Evolutionary conservation across 345 rosid genomes (phyloP).

Genomic region (Euphorbia tirucalli): DNA sequence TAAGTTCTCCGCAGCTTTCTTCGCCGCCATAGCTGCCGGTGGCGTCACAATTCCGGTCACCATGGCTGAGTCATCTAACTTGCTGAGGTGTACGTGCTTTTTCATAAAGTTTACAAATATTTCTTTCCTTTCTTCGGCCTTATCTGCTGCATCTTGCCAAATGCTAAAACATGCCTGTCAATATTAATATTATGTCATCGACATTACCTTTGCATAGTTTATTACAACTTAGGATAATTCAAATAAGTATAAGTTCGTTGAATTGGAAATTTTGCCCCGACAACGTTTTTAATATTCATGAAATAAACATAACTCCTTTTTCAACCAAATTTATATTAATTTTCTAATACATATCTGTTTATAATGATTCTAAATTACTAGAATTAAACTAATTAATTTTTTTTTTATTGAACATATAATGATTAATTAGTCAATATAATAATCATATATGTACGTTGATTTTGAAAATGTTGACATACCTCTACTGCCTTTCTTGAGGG

Average conservation of each 20-base stretch:
- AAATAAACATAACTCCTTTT: too few species aligned
- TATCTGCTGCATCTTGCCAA: constrained; percentile 37
- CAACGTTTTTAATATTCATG: too few species aligned
- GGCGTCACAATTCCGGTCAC: constrained; percentile 62
- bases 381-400: too few species aligned
- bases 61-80: constrained; percentile 56
- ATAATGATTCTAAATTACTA: too few species aligned
- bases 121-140: constrained; percentile 30
- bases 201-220: too few species aligned
- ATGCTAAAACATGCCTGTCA: constrained; percentile 38
- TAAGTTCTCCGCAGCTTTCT: constrained; percentile 75
- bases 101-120: constrained; percentile 47
- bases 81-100: constrained; percentile 41
- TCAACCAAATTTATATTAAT: too few species aligned
- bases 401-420: too few species aligned
- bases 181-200: not conserved
- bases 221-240: too few species aligned
- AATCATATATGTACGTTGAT: not conserved
- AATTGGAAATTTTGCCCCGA: too few species aligned
- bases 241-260: too few species aligned
- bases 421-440: too few species aligned
- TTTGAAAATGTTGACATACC: constrained; percentile 29
- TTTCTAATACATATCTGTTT: too few species aligned
- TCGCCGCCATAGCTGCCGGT: constrained; percentile 85
- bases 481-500: constrained; percentile 47